Evolutionary conservation across 2,329 filamentous ascomycete genomes (phyloP), one percentile per base, ranked within the genome.

Genomic region (Neophaeococcomyces mojaviensis): DNA sequence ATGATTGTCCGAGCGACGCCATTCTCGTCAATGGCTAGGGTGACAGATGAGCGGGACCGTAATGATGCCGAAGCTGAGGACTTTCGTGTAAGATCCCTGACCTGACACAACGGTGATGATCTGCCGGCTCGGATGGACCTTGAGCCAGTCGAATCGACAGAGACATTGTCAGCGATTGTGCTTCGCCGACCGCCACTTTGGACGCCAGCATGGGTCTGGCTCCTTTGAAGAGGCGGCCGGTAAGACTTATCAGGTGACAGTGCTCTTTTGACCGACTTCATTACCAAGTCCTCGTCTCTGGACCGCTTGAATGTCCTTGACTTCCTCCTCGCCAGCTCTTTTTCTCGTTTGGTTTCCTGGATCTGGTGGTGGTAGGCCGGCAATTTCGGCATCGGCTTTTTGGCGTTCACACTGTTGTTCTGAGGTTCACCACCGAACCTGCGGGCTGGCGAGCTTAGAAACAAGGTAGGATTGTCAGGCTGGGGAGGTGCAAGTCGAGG

Each of bases 341-440:
- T 48, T 45, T 63, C 68, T 39, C 69, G 62, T 49, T 66, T 69
- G 2, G 65, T 71, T 49, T 72, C 70, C 54, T 72, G 68, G 1
- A 66, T 65, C 48, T 73, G 70, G 49, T 73, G 68, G 38, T 71
- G 65, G 51, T 73, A 73, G 0, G 70, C 70, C 35, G 70, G 69
- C 36, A 49, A 41, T 44, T 56, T 49, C 54, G 56, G 28, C 49
- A 54, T 49, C 51, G 56, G 36, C 30, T 19, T 40, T 26, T 50
- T 43, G 22, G 54, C 49, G 32, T 36, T 39, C 6, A 44, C 24
- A 7, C 15, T 49, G 19, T 32, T 35, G 5, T 26, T 3, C 34
- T 46, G 24, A 3, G 43, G 66, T 18, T 63, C 60, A 9, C 62
- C 63, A 16, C 68, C 68, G 47, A 72, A 71, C 20, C 69, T 63